phyloP scores from a whole-genome alignment of 2,329 filamentous ascomycete genomes.

The Talaromyces verruculosus region DNA sequence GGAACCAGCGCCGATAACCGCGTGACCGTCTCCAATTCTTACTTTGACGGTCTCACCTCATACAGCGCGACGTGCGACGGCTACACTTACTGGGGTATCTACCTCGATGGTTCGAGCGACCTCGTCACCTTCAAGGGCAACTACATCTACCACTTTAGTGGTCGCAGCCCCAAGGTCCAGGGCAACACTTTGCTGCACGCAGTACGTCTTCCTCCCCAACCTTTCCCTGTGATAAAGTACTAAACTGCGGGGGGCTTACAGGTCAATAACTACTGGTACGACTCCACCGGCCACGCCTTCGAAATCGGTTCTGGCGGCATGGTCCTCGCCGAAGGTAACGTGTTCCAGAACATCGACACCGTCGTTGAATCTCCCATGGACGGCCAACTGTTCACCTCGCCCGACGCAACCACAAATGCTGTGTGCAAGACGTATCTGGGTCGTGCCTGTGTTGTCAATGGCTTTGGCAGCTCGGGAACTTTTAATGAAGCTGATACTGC shows the following conservation, averaged over 20 bases:
- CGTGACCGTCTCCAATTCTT: constrained; percentile 61
- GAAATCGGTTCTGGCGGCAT: constrained; percentile 42
- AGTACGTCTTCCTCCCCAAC: constrained; percentile 22
- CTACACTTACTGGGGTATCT: constrained; percentile 62
- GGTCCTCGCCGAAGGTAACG: constrained; percentile 58
- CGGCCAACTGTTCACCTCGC: constrained; percentile 44
- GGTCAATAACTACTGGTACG: constrained; percentile 20
- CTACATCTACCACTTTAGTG: constrained; percentile 60
- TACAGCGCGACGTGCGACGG: constrained; percentile 60
- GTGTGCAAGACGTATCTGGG: constrained; percentile 50
- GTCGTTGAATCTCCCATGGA: constrained; percentile 40
- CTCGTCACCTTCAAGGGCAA: constrained; percentile 60
- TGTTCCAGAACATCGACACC: constrained; percentile 56
- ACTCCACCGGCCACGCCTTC: constrained; percentile 17
- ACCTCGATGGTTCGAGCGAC: constrained; percentile 58
- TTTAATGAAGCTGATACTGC: constrained; percentile 46
- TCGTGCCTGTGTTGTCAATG: constrained; percentile 54
- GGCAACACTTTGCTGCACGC: constrained; percentile 59
- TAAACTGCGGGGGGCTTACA: too few relatives aligned
- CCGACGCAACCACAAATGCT: constrained; percentile 37
- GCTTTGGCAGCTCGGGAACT: constrained; percentile 40
- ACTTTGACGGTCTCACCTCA: constrained; percentile 56
- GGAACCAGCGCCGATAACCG: constrained; percentile 55
- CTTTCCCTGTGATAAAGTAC: too few relatives aligned
- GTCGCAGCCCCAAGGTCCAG: constrained; percentile 58